Base-by-base conservation (phyloP, 2,329 filamentous ascomycete species). In the Talaromyces verruculosus region DNA sequence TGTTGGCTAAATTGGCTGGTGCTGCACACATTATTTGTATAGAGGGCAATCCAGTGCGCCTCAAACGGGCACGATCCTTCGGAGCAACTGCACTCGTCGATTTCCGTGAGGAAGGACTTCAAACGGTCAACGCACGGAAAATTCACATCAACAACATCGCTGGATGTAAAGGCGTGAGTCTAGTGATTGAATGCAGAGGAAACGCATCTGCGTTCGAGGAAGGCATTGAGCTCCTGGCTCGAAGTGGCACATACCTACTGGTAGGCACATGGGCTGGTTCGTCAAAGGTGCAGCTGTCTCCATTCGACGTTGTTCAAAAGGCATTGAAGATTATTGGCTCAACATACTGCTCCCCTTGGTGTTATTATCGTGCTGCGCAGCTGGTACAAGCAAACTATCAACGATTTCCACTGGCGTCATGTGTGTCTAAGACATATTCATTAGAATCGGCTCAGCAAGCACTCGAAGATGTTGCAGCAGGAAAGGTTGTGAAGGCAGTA, bases 271-370 rank as follows among this genome's bases (percentile, higher is more conserved):
- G 45, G 45, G 45, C 45, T 59, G 33, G 55, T 19, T 59, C 55
- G 5, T 22, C 55, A 7, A 59, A 59, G 11, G 55, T 25, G 11
- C 35, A 25, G 8, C 15, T 59, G 13, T 59, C n/a, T 2, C 55
- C 55, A 6, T 59, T 59, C 33, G 55, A 41, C n/a, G 30, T 41
- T 17, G 55, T 59, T 39, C 33, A 28, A 59, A 41, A 59, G 55
- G 55, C 30, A 25, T n/a, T 59, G 19, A 59, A 41, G 8, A 25
- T 59, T 7, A 22, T 59, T n/a, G 30, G 33, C 19, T 59, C 55
- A 11, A 59, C 55, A 19, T 41, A 59, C 39, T 19, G n/a, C n/a
- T 59, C 55, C 2, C 55, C 33, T 22, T 41, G 13, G 35, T 59
- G 33, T 59, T 41, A 59, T 41, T 59, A 59, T 41, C 55, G 30